phyloP scores from a whole-genome alignment of 352 stramenopile species.

The Phytopythium boreale region DNA sequence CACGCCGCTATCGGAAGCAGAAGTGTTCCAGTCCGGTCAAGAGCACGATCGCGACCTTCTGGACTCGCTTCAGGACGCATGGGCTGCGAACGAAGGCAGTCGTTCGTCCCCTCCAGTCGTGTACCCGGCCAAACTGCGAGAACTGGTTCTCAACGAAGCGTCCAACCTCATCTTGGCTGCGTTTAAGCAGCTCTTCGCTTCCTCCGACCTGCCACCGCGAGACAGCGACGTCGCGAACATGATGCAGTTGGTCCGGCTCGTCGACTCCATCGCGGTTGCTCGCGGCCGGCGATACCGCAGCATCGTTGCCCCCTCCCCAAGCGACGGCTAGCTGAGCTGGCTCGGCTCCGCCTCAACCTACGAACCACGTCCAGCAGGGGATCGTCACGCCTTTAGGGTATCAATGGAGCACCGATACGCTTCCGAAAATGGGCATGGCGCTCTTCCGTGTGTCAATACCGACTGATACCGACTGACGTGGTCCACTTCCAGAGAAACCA shows the following conservation, averaged over 20 bases:
- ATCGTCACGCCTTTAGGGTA: background rate
- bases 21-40: background rate
- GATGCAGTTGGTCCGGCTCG: slow-evolving; percentile 42
- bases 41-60: slow-evolving; percentile 14
- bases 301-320: slow-evolving; percentile 11
- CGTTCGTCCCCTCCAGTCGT: background rate
- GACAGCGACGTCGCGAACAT: slow-evolving; percentile 26
- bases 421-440: background rate
- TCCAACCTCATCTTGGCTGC: slow-evolving; percentile 49
- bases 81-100: slow-evolving; percentile 9
- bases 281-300: slow-evolving; percentile 28
- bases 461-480: background rate
- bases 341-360: background rate
- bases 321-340: background rate
- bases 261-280: slow-evolving; percentile 38
- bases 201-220: slow-evolving; percentile 22
- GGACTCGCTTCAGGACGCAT: slow-evolving; percentile 21
- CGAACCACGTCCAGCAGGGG: too few relatives aligned
- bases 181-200: slow-evolving; percentile 50
- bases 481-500: background rate
- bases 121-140: slow-evolving; percentile 32
- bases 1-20: background rate
- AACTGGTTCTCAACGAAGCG: slow-evolving; percentile 47
- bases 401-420: background rate
- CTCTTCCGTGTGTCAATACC: background rate